phyloP scores from a whole-genome alignment of 371 early-diverging fungal species.

The Mortierella polycephala region DNA sequence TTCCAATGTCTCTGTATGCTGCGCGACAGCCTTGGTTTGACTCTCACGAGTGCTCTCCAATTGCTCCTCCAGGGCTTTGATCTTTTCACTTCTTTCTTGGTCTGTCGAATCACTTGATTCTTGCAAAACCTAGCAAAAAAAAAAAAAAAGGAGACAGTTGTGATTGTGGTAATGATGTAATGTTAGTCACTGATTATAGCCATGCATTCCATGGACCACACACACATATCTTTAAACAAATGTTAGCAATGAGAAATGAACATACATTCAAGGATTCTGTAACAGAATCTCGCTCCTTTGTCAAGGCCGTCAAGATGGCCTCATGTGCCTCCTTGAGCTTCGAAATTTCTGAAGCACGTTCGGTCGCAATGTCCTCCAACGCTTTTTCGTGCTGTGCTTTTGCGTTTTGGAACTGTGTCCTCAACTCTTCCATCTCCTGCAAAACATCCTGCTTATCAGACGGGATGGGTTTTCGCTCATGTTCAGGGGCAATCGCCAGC shows the following conservation, averaged over 20 bases:
- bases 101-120: slow-evolving; percentile 27
- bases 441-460: slow-evolving; percentile 40
- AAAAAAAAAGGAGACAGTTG: neutral
- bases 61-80: slow-evolving; percentile 33
- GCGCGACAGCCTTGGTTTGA: slow-evolving; percentile 13
- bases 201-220: no score
- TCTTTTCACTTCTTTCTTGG: slow-evolving; percentile 17
- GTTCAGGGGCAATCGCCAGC: slow-evolving; percentile 25
- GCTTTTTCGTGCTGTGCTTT: slow-evolving; percentile 31
- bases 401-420: slow-evolving; percentile 32
- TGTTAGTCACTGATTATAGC: no score
- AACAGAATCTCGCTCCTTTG: slow-evolving; percentile 30
- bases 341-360: slow-evolving; percentile 18
- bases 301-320: slow-evolving; percentile 28
- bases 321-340: slow-evolving; percentile 36
- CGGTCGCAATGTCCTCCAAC: slow-evolving; percentile 24
- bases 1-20: slow-evolving; percentile 29
- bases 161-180: no score
- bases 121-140: slow-evolving; percentile 13
- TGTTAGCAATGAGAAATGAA: neutral
- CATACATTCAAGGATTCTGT: slow-evolving; percentile 30
- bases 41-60: slow-evolving; percentile 8
- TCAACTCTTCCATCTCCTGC: slow-evolving; percentile 48
- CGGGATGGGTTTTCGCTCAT: slow-evolving; percentile 39
- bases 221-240: no score